Conservation (phyloP, 164 flowering plant genomes). For the Brasenia schreberi region DNA sequence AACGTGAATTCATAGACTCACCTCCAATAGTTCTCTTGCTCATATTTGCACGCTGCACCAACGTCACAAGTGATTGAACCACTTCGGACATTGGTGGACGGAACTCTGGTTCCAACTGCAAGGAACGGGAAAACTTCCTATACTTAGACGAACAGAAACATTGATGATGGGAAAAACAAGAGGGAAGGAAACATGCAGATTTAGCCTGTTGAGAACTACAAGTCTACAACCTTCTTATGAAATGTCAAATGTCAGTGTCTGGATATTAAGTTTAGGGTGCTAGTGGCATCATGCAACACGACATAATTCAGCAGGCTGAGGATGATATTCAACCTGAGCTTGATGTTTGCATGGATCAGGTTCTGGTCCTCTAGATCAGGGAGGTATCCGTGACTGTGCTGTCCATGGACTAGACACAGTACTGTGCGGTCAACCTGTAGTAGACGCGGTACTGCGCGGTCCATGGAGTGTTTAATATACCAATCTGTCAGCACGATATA, state of each 20-base stretch:
- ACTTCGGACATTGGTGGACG: conserved; percentile 99
- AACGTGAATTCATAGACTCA: conserved; percentile 25
- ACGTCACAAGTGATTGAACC: conserved; percentile 69
- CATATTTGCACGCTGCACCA: conserved; percentile 90
- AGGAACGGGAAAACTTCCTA: neutral
- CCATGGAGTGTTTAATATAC: too few relatives aligned
- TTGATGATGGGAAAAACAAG: neutral
- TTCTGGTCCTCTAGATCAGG: neutral
- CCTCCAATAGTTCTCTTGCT: conserved; percentile 49
- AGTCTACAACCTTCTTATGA: neutral
- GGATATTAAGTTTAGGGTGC: neutral
- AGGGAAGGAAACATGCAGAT: neutral
- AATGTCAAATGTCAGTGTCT: neutral
- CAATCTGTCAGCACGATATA: too few relatives aligned
- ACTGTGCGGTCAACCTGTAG: too few relatives aligned
- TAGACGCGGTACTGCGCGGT: too few relatives aligned
- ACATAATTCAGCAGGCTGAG: neutral
- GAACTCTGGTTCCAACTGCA: conserved; percentile 91
- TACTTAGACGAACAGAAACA: neutral
- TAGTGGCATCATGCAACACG: neutral
- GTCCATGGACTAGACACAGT: neutral
- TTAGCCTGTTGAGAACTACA: neutral
- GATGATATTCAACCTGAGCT: too few relatives aligned
- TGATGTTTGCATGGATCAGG: too few relatives aligned
- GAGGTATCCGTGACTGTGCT: neutral